Base-by-base conservation (phyloP, 805 yeast species). In the Ogataea methylovora region DNA sequence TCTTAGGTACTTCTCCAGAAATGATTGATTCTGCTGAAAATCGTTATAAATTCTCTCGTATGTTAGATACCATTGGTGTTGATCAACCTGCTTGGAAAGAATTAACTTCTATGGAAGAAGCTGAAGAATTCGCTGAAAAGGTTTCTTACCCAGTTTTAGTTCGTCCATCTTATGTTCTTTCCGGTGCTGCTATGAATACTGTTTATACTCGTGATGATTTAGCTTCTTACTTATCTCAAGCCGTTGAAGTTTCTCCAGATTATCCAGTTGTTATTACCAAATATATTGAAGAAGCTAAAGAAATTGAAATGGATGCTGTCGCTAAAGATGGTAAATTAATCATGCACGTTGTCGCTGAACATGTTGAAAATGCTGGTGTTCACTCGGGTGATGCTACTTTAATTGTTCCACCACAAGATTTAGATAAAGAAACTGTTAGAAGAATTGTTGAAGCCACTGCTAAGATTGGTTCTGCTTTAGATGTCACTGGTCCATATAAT, bases 81-180 rank as follows among this genome's bases (percentile, higher is more conserved):
- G 98, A 90, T 65, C 98, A 90, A 66, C 98, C 98, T 29, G 95
- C 96, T 25, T 90, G 98, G 98, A 90, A 88, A 62, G 98, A 90
- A 63, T 74, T 90, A 51, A 87, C 97, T 24, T 84, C 95, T 17
- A 71, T 86, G 38, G 85, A 71, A 26, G 97, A 90, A 61, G 97
- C 98, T 40, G 94, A 85, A 58, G 77, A 66, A 29, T 90, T 90
- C 56, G 97, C 97, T 38, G 82, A 85, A 32, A 79, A 75, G 55
- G 97, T 86, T 35, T 72, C 86, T 24, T 90, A 86, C 61, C 98
- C 98, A 33, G 97, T 90, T 26, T 69, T 90, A 48, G 97, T 90
- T 33, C 85, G 98, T 69, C 98, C 98, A 21, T 88, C 97, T 17
- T 90, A 90, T 56, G 98, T 90, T 26, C 69, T 90, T 43, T 86